A percentile compares a stretch with the other conserved stretches of the same genome.
phyloP scores from a whole-genome alignment of 2,329 filamentous ascomycete species.

The Calonectria ilicicola region DNA sequence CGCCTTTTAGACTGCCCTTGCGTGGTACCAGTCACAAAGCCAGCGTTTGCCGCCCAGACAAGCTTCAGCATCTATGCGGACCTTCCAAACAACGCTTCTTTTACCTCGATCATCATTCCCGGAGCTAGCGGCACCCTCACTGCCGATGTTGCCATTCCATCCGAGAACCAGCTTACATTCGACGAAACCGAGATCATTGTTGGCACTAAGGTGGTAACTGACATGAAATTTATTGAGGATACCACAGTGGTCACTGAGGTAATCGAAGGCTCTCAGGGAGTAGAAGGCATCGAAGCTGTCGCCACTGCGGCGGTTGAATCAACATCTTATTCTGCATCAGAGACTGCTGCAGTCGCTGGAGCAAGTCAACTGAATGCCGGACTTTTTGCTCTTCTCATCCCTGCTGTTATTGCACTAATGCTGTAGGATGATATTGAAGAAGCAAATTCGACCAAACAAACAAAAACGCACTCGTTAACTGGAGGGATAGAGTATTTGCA shows the following conservation, averaged over 20 bases:
- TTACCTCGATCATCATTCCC: slow-evolving; percentile 9
- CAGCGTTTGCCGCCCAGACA: slow-evolving; percentile 1
- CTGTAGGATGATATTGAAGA: slow-evolving; percentile 44
- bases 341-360: neutral
- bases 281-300: slow-evolving; percentile 29
- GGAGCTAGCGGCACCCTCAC: neutral
- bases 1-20: slow-evolving; percentile 57
- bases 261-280: neutral
- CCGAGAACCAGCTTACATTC: neutral
- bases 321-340: neutral
- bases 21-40: slow-evolving; percentile 51
- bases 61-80: slow-evolving; percentile 11
- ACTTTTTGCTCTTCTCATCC: slow-evolving; percentile 35
- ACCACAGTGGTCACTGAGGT: slow-evolving; percentile 6
- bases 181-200: neutral
- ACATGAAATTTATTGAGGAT: neutral
- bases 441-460: neutral
- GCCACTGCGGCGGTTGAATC: slow-evolving; percentile 20
- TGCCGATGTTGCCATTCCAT: neutral
- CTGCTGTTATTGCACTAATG: slow-evolving; percentile 54
- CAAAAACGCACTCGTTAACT: neutral
- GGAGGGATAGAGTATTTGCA: neutral
- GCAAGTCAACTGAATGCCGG: neutral
- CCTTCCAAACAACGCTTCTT: neutral
- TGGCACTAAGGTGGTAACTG: neutral